These are phyloP conservation scores for Aechmea fasciata DNA, from an alignment of 176 grass and related monocot genomes.

Conservation along the genomic window DNA sequence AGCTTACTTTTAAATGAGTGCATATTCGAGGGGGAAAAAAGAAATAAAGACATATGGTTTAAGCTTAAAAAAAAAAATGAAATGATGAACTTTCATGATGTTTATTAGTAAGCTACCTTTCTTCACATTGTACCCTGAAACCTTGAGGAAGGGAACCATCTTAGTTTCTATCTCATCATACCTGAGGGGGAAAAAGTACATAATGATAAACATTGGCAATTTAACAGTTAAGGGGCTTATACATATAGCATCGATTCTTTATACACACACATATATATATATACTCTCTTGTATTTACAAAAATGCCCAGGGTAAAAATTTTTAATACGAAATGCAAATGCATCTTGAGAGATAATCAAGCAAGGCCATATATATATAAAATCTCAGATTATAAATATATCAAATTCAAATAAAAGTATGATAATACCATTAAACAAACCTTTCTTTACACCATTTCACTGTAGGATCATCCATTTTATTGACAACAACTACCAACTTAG, in stretches of 20 bases:
- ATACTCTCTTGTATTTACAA: too few species aligned
- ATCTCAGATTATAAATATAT: not conserved
- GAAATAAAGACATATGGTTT: not conserved
- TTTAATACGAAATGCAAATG: not conserved
- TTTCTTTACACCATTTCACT: slow-evolving; percentile 70
- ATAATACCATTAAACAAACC: slow-evolving; percentile 26
- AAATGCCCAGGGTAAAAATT: not conserved
- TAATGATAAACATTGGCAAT: slow-evolving; percentile 1
- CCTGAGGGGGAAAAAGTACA: slow-evolving; percentile 32
- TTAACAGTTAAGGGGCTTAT: too few species aligned
- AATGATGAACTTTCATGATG: not conserved
- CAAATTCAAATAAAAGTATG: too few species aligned
- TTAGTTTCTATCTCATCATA: slow-evolving; percentile 92
- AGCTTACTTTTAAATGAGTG: not conserved
- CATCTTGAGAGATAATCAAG: not conserved
- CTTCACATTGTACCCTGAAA: slow-evolving; percentile 90
- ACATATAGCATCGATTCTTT: too few species aligned
- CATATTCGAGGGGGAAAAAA: not conserved
- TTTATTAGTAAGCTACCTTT: slow-evolving; percentile 28
- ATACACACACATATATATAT: too few species aligned
- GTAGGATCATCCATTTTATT: slow-evolving; percentile 95
- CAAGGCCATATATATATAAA: not conserved
- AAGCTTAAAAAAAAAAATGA: not conserved
- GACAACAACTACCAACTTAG: slow-evolving; percentile 73
- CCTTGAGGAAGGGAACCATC: slow-evolving; percentile 72